A percentile compares a stretch with the other conserved stretches of the same genome.
Conservation (phyloP, 1,284 basidiomycete genomes). For the Trametes pubescens region DNA sequence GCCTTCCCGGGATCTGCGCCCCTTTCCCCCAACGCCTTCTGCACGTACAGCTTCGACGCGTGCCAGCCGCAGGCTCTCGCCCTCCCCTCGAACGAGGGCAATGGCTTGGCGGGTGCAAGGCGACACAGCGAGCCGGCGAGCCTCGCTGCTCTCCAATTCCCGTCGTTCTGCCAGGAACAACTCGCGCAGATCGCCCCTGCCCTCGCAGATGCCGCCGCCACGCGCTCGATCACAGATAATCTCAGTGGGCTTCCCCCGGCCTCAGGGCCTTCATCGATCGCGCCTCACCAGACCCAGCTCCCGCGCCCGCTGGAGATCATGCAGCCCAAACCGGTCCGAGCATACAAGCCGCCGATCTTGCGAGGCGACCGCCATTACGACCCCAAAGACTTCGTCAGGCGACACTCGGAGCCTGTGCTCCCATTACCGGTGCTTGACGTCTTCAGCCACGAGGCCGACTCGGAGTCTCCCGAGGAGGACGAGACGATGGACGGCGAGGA, state of each 20-base stretch:
- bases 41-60: slow-evolving; percentile 17
- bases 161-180: slow-evolving; percentile 24
- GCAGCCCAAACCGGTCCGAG: slow-evolving; percentile 33
- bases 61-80: slow-evolving; percentile 4
- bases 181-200: slow-evolving; percentile 18
- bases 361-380: slow-evolving; percentile 27
- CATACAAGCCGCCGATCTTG: slow-evolving; percentile 33
- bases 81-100: slow-evolving; percentile 5
- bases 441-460: slow-evolving; percentile 24
- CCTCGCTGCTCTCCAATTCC: slow-evolving; percentile 27
- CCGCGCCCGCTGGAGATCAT: slow-evolving; percentile 28
- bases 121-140: slow-evolving; percentile 33
- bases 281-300: slow-evolving; percentile 32
- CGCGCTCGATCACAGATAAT: slow-evolving; percentile 33
- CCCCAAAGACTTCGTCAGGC: slow-evolving; percentile 31
- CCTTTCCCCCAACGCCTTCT: slow-evolving; percentile 23
- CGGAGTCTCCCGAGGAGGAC: slow-evolving; percentile 22
- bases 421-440: slow-evolving; percentile 31
- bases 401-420: slow-evolving; percentile 29
- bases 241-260: slow-evolving; percentile 22
- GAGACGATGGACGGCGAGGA: slow-evolving; percentile 22
- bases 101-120: slow-evolving; percentile 17
- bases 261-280: slow-evolving; percentile 32
- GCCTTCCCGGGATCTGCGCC: slow-evolving; percentile 31
- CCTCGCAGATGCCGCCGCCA: slow-evolving; percentile 15